phyloP scores from a whole-genome alignment of 148 eudicot genomes.

The Rhododendron mucronatum region DNA sequence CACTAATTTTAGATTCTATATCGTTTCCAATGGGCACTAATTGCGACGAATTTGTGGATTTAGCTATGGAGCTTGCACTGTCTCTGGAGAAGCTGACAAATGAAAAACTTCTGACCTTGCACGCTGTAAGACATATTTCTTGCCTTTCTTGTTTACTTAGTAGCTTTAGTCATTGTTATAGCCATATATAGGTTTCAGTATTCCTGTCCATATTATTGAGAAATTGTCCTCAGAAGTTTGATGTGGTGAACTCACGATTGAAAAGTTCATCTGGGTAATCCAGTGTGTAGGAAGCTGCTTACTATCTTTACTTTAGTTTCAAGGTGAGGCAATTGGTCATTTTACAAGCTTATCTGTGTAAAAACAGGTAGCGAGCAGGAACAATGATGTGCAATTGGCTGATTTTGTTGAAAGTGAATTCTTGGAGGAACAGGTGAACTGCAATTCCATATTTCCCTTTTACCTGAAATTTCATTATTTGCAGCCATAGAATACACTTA shows the following conservation, averaged over 20 bases:
- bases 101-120: slow-evolving; percentile 78
- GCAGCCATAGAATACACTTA: neutral
- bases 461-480: neutral
- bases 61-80: slow-evolving; percentile 95
- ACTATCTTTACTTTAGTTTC: neutral
- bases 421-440: slow-evolving; percentile 55
- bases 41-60: neutral
- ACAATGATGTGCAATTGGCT: slow-evolving; percentile 57
- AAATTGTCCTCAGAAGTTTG: neutral
- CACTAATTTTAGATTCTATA: neutral
- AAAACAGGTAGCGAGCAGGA: slow-evolving; percentile 41
- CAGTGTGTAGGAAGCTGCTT: neutral
- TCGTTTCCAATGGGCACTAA: neutral
- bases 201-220: neutral
- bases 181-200: neutral
- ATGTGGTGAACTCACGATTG: neutral
- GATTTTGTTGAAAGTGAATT: slow-evolving; percentile 63
- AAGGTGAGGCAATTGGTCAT: neutral
- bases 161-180: neutral
- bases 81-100: slow-evolving; percentile 90
- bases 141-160: neutral
- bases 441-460: neutral
- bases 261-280: neutral
- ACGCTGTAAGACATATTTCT: slow-evolving; percentile 43
- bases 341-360: neutral